Conservation (phyloP, 495 filamentous ascomycete genomes). For the Beverwykella pulmonaria region DNA sequence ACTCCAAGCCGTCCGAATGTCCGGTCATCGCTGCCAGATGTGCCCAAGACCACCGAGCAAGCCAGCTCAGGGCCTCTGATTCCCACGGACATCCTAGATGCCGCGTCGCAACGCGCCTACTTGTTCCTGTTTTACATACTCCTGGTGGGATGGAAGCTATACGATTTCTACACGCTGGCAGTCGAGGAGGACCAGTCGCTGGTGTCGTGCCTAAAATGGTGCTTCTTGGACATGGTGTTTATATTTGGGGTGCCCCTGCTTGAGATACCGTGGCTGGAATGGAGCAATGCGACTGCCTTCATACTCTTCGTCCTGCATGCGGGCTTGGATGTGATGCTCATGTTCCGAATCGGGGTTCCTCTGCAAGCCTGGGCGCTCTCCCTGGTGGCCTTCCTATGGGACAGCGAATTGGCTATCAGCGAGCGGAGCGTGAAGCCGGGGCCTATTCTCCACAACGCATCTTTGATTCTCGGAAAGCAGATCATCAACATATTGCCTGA, state of each 20-base stretch:
- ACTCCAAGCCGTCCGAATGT: constrained; percentile 41
- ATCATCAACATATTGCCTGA: constrained; percentile 96
- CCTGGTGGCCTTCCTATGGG: constrained; percentile 75
- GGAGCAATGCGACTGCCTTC: constrained; percentile 70
- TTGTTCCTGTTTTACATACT: constrained; percentile 72
- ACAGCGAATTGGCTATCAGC: constrained; percentile 85
- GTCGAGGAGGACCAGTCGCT: constrained; percentile 79
- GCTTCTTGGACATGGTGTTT: constrained; percentile 76
- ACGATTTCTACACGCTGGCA: constrained; percentile 74
- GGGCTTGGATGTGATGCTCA: constrained; percentile 75
- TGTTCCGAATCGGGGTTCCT: constrained; percentile 86
- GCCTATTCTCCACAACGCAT: constrained; percentile 83
- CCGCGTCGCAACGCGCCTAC: constrained; percentile 85
- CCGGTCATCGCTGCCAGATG: constrained; percentile 25
- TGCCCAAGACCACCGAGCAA: constrained; percentile 32
- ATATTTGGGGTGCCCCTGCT: constrained; percentile 81
- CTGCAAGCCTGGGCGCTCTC: constrained; percentile 68
- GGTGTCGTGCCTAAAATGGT: constrained; percentile 91
- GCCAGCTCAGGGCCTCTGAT: constrained; percentile 64
- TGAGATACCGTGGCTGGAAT: constrained; percentile 94
- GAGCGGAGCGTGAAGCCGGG: constrained; percentile 85
- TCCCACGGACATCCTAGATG: constrained; percentile 74
- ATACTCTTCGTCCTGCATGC: constrained; percentile 68
- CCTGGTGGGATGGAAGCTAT: constrained; percentile 77
- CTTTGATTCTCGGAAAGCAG: constrained; percentile 90